Conservation (phyloP, 306 rosid species). For the Prunus davidiana region DNA sequence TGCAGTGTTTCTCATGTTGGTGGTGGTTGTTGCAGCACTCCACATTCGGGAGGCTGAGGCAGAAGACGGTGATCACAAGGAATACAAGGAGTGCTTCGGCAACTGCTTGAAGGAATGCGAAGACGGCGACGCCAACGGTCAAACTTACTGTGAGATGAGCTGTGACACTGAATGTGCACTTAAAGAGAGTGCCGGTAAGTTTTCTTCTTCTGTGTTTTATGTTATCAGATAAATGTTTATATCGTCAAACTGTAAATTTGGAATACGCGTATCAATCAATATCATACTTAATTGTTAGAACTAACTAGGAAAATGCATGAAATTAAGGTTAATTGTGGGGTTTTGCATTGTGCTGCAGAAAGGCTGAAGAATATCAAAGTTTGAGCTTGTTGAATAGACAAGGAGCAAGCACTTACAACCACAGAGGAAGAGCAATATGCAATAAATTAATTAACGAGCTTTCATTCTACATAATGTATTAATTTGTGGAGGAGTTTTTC, state of each 20-base stretch:
- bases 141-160: conserved; percentile 5
- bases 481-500: background rate
- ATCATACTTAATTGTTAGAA: background rate
- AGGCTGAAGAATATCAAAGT: background rate
- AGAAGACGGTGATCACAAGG: background rate
- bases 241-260: background rate
- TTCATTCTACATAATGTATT: background rate
- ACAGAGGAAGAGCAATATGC: background rate
- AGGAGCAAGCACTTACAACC: background rate
- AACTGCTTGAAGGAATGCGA: background rate
- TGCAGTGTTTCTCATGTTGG: background rate
- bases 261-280: background rate
- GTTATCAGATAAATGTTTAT: background rate
- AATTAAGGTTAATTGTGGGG: background rate
- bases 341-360: background rate
- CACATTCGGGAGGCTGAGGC: background rate
- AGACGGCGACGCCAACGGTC: fast-evolving
- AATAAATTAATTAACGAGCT: background rate
- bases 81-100: background rate
- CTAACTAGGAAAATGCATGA: too few species aligned
- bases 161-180: conserved; percentile 11
- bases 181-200: conserved; percentile 6
- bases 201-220: background rate
- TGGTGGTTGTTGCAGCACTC: conserved; percentile 15
- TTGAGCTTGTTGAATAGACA: background rate